Evolutionary conservation across 2,329 filamentous ascomycete species (phyloP), one percentile per base, ranked within the genome.

Genomic region (Aspergillus thermomutatus): DNA sequence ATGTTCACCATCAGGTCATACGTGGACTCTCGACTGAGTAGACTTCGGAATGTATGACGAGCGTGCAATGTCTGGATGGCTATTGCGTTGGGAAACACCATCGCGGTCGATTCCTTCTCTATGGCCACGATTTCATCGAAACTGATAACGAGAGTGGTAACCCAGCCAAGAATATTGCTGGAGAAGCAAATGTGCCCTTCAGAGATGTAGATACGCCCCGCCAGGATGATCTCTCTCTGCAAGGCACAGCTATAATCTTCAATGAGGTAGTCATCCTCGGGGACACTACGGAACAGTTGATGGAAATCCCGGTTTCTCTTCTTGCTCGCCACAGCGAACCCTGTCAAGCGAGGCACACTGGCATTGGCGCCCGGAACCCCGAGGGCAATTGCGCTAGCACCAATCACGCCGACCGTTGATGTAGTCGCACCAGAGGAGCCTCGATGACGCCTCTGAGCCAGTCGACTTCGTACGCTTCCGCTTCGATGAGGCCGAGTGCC

Each of bases 171-270:
- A 63, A 99, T 99, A 71, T 99, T 99, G 79, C 94, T 97, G 68
- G 92, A 97, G 76, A 99, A 99, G 79, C 94, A 99, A 49, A 99
- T 86, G 71, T 99, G 93, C 10, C 93, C 92, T 76, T 99, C 94
- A 0, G 94, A 97, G 45, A 99, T 91, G 69, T 99, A 99, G 14
- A 99, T 82, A 43, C 94, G 85, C 5, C 94, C 94, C 64, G 97
- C 94, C 6, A 96, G 86, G 37, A 99, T 83, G 59, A 99, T 99
- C 70, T 99, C 95, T 63, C 92, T 87, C 74, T 99, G 94, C 57
- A 99, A 75, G 3, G 94, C 94, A 72, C 94, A 97, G 73, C 94
- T 97, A 74, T 97, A 99, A 73, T 99, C 94, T 71, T 99, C 94
- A 63, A 99, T 97, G 26, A 99, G 82, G 70, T 96, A 97, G 73